Base-by-base conservation (phyloP, 345 rosid genomes). In the Cardamine chenopodiifolia region DNA sequence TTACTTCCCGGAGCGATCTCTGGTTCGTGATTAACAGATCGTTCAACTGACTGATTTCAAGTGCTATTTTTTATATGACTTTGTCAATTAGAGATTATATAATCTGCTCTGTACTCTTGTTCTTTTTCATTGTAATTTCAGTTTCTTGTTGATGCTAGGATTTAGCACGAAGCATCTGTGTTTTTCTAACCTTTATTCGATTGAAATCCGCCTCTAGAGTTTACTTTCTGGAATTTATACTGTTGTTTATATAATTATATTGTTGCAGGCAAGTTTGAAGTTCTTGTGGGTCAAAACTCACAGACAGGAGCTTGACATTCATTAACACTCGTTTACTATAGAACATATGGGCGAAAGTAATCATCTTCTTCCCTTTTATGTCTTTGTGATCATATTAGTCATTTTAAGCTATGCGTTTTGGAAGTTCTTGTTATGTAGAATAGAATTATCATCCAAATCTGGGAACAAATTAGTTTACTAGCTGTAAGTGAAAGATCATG, bases 291-390 rank as follows among this genome's bases (percentile, higher is more conserved):
- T 62, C 32, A 50, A 12, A 23, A 37, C 40, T 49, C 62, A 39
- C 19, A 18, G 26, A 29, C 60, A 58, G 26, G 62, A 59, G 73
- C n/a, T 66, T 50, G 8, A 8, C 59, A 11, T 70, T 62, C 32
- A 37, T 28, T 53, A 54, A 52, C 31, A 56, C 54, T 50, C 45
- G 1, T 61, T 48, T 50, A 54, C 61, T 8, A 77, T n/a, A n/a
- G n/a, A n/a, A n/a, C n/a, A n/a, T n/a, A n/a, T 77, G 81, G 73
- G 18, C 3, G 77, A 71, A 77, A 77, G 81, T 77, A 77, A 75
- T 64, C n/a, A 62, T 63, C 58, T 69, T 75, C 4, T 7, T 54
- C 57, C 37, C 42, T 20, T 18, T 19, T 58, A 13, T 48, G 39
- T 34, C 28, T 10, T 3, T 53, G 6, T 74, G 67, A 58, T 66